phyloP scores from a whole-genome alignment of 305 asterid species.

The Plantago rigida region DNA sequence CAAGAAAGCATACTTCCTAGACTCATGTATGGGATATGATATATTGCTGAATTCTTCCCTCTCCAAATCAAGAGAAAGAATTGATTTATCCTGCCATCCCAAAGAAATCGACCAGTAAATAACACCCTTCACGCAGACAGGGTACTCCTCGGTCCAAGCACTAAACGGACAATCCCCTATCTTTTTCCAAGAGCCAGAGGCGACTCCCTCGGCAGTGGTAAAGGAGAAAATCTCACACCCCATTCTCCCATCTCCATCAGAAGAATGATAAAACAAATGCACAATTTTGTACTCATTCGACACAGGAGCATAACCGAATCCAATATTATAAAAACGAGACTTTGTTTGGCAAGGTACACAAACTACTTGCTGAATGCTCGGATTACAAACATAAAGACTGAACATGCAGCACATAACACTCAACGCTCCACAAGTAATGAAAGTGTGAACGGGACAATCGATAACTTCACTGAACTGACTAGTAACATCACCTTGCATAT shows the following conservation, averaged over 20 bases:
- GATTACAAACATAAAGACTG: constrained; percentile 42
- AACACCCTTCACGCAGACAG: constrained; percentile 31
- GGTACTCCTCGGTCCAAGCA: constrained; percentile 37
- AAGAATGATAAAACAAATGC: constrained; percentile 31
- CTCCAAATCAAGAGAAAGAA: constrained; percentile 39
- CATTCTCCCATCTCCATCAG: constrained; percentile 28
- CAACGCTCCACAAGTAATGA: constrained; percentile 38
- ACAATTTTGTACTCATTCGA: constrained; percentile 36
- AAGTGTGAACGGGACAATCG: constrained; percentile 39
- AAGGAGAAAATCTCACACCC: constrained; percentile 47
- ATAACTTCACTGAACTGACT: constrained; percentile 31
- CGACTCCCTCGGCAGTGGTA: constrained; percentile 24
- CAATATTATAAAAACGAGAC: constrained; percentile 34
- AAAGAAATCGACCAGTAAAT: constrained; percentile 41
- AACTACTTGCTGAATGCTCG: constrained; percentile 34
- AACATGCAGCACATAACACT: constrained; percentile 33
- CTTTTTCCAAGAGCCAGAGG: constrained; percentile 33
- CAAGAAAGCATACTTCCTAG: constrained; percentile 28
- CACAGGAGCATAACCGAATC: constrained; percentile 40
- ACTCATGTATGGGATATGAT: constrained; percentile 29
- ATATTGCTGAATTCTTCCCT: constrained; percentile 31
- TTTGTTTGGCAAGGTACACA: constrained; percentile 30
- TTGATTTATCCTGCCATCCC: constrained; percentile 38
- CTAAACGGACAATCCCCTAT: constrained; percentile 37
- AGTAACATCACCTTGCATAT: constrained; percentile 33